Percentiles rank a stretch among this genome's conserved stretches.
phyloP scores from a whole-genome alignment of 352 stramenopile species.

The Phytophthora ohioensis region DNA sequence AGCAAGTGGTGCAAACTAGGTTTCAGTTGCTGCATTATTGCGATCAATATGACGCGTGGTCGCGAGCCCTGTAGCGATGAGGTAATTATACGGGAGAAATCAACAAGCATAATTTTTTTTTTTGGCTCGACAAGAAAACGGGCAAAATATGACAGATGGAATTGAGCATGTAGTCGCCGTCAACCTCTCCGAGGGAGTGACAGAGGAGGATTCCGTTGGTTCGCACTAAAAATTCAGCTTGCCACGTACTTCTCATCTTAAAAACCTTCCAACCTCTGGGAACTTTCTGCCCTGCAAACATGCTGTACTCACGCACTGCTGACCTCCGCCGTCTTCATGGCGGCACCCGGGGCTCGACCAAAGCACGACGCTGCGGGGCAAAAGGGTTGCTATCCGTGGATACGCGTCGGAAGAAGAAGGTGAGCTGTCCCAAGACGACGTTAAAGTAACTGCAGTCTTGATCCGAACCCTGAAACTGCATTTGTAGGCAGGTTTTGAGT shows the following conservation, averaged over 20 bases:
- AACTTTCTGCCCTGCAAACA: no score
- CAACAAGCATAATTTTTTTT: not conserved
- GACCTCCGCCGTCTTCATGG: not conserved
- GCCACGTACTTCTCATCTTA: not conserved
- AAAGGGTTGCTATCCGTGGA: not conserved
- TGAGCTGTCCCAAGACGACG: no score
- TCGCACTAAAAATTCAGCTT: no score
- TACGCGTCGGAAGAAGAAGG: not conserved
- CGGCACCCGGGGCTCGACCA: slow-evolving; percentile 7
- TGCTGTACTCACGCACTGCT: not conserved
- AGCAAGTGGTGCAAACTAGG: no score
- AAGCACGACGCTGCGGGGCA: slow-evolving; percentile 10
- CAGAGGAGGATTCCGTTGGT: no score
- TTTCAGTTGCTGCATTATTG: no score
- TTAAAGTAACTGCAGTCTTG: no score
- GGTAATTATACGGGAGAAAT: not conserved
- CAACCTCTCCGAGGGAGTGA: no score
- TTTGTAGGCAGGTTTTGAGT: no score
- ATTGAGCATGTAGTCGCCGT: not conserved
- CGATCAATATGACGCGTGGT: no score
- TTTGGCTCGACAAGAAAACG: not conserved
- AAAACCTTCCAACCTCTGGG: not conserved
- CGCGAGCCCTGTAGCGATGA: no score
- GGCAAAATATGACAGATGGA: not conserved
- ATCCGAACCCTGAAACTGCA: no score